phyloP scores from a whole-genome alignment of 1,284 basidiomycete genomes.

The Malassezia equina region DNA sequence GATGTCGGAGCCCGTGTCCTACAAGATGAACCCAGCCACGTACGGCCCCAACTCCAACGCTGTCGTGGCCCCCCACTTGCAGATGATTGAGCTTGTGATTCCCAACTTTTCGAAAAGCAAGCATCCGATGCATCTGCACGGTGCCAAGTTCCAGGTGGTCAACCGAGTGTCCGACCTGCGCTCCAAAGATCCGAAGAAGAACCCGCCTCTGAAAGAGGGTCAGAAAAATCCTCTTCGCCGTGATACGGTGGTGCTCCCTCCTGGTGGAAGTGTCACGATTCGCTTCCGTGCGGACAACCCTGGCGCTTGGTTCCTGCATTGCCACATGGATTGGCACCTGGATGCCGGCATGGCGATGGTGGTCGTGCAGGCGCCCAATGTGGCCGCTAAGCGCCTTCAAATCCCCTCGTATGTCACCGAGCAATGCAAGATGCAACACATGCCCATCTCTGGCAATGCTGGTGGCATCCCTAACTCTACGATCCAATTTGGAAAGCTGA shows the following conservation, averaged over 20 bases:
- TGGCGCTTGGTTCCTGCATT: slow-evolving; percentile 58
- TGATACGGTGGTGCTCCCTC: slow-evolving; percentile 57
- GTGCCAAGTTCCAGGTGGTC: slow-evolving; percentile 53
- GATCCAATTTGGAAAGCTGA: slow-evolving; percentile 17
- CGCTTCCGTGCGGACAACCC: slow-evolving; percentile 69
- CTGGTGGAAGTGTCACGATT: slow-evolving; percentile 57
- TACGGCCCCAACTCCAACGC: slow-evolving; percentile 49
- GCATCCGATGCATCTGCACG: slow-evolving; percentile 54
- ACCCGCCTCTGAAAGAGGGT: slow-evolving; percentile 55
- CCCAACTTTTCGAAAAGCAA: slow-evolving; percentile 67
- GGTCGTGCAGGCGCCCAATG: slow-evolving; percentile 64
- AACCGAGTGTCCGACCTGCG: slow-evolving; percentile 60
- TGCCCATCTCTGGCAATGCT: slow-evolving; percentile 50
- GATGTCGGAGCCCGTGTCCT: slow-evolving; percentile 53
- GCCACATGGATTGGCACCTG: slow-evolving; percentile 56
- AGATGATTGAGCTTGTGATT: slow-evolving; percentile 69
- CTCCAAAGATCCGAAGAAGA: background rate
- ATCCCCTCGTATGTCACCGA: background rate
- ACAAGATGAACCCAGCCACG: background rate
- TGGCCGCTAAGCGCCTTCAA: slow-evolving; percentile 1
- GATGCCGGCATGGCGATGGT: slow-evolving; percentile 64
- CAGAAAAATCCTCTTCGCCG: slow-evolving; percentile 66
- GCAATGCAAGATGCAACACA: slow-evolving; percentile 50
- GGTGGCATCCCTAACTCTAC: slow-evolving; percentile 30
- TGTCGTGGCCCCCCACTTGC: slow-evolving; percentile 63